Evolutionary conservation across 2,329 filamentous ascomycete species (phyloP).

Genomic region (Chaetomium strumarium): DNA sequence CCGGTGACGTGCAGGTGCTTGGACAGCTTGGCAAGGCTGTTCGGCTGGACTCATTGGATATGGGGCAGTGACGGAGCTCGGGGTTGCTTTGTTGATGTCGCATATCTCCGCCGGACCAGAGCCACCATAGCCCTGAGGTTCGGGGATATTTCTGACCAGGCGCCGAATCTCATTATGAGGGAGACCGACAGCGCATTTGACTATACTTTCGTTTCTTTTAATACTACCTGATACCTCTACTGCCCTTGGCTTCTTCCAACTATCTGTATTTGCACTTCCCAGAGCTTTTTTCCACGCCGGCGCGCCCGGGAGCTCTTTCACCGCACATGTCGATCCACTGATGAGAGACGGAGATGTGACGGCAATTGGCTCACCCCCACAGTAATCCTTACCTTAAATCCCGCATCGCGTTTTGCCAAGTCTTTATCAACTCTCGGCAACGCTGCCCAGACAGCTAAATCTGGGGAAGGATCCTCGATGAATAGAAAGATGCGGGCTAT

Average conservation of each 20-base stretch:
- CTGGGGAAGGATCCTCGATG: too few species aligned
- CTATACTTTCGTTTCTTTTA: slow-evolving; percentile 16
- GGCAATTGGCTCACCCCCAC: too few species aligned
- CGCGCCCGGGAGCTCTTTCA: too few species aligned
- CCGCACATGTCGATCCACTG: too few species aligned
- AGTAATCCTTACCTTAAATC: too few species aligned
- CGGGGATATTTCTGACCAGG: slow-evolving; percentile 3
- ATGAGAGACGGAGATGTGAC: too few species aligned
- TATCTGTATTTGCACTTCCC: neutral
- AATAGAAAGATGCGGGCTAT: too few species aligned
- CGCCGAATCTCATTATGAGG: slow-evolving; percentile 8
- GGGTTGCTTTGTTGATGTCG: slow-evolving; percentile 1
- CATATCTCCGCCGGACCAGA: slow-evolving; percentile 4
- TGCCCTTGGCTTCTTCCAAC: neutral
- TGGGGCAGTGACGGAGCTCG: neutral
- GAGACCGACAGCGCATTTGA: slow-evolving; percentile 10
- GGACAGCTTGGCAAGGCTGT: neutral
- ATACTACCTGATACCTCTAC: slow-evolving; percentile 21
- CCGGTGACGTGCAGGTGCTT: neutral
- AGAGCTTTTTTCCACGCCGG: neutral
- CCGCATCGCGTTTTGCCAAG: too few species aligned
- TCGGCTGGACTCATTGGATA: neutral
- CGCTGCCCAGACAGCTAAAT: too few species aligned
- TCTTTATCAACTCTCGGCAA: too few species aligned
- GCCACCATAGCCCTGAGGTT: slow-evolving; percentile 3